phyloP scores from a whole-genome alignment of 2,329 filamentous ascomycete species.

The Neopestalotiopsis sp. region DNA sequence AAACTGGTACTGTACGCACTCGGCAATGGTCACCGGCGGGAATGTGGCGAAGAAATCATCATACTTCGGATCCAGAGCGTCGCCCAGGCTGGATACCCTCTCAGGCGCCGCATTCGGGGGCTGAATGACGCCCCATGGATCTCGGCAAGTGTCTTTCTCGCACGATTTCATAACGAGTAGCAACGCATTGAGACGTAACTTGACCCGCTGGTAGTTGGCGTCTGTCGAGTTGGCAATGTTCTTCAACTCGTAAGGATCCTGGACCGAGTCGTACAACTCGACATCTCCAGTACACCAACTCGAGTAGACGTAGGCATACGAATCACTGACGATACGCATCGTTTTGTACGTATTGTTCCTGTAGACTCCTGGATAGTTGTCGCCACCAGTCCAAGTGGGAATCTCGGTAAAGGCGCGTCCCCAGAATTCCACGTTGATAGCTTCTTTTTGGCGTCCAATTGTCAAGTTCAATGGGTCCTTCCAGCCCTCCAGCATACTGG shows the following conservation, averaged over 20 bases:
- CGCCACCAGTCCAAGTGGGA: not conserved
- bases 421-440: constrained; percentile 58
- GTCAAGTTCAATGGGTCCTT: constrained; percentile 8
- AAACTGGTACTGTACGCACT: constrained; percentile 1
- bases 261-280: constrained; percentile 66
- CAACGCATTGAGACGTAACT: constrained; percentile 30
- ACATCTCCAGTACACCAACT: constrained; percentile 73
- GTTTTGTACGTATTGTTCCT: constrained; percentile 66
- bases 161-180: constrained; percentile 35
- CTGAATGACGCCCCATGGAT: constrained; percentile 53
- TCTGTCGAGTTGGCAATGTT: constrained; percentile 25
- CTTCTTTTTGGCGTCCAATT: constrained; percentile 25
- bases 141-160: constrained; percentile 27
- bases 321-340: constrained; percentile 55
- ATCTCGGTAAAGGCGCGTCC: constrained; percentile 32
- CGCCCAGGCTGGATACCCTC: constrained; percentile 38
- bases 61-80: constrained; percentile 53
- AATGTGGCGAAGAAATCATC: constrained; percentile 56
- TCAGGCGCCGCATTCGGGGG: constrained; percentile 46
- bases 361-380: not conserved
- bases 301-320: constrained; percentile 68
- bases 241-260: constrained; percentile 32
- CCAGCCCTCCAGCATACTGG: constrained; percentile 47
- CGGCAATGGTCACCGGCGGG: not conserved
- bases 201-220: constrained; percentile 20